Evolutionary conservation across 208 protist species (phyloP), one percentile per base, ranked within the genome.

Genomic region (Phytomonas sp.): DNA sequence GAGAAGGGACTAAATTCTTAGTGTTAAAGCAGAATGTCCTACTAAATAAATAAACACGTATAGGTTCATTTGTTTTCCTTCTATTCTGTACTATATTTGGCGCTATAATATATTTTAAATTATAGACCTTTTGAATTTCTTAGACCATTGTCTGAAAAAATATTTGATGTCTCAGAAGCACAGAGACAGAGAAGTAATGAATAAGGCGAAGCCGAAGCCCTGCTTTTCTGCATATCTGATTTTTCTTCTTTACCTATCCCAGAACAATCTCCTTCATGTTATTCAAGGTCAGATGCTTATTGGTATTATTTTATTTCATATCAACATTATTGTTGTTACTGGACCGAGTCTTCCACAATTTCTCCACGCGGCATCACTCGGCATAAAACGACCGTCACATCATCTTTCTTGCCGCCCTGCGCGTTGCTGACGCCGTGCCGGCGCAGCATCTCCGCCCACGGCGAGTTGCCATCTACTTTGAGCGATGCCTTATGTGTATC

Each of bases 371-470:
- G 89, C 70, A 79, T 87, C 32, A 97, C 91, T 37, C 90, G 88
- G 68, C 86, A 87, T 26, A 97, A 76, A 19, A 97, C 72, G 19
- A 96, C 74, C 14, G 93, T 97, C 60, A 97, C 93, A 66, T 97
- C 93, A 60, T 97, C 93, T 61, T 79, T 60, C 83, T 97, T 97
- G 26, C 93, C 93, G 40, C 93, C 93, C 72, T 82, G 85, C 40
- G 86, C 87, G 36, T 92, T 77, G 4, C 63, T 70, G 29, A 80
- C 76, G 14, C 89, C 87, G 69, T 91, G 87, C 70, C 91, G 83
- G 0, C 80, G 82, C 72, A 97, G 77, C 88, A 93, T 92, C 23
- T 81, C 80, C 0, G 89, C 63, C 88, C 89, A 97, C 56, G 93
- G 93, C 23, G 89, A 89, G 79, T 91, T 81, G 6, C 78, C 83